Base-by-base conservation (phyloP, 257 asterid species). In the Paulownia fortunei region DNA sequence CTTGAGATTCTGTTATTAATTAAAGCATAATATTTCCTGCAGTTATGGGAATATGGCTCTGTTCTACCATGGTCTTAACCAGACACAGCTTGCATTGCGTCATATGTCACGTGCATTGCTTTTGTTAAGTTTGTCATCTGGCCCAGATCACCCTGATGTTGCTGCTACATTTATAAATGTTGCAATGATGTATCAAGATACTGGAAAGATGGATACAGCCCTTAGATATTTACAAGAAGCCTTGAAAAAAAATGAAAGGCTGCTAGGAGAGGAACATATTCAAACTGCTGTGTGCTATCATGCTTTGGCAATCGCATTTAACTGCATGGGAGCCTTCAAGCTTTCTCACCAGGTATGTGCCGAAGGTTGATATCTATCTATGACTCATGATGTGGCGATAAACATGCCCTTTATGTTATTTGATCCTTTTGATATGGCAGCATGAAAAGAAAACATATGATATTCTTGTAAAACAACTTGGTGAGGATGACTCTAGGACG, bases 251-350 rank as follows among this genome's bases (percentile, higher is more conserved):
- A 96, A 93, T 44, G 91, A 92, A 81, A 87, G 93, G 68, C 88
- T 96, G 73, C 81, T 96, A 15, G 99, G 99, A 73, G 89, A 88
- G 86, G 98, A 92, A 72, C 98, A 96, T 70, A 93, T 93, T 84
- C 99, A 93, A 84, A 96, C 99, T 70, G 99, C 99, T 30, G 97
- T 92, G n/a, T 93, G 98, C 85, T 92, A 93, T 87, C 99, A 96
- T 87, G 98, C 99, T 70, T 67, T 96, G 80, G 97, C 99, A 30
- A 93, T 96, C 72, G 97, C 97, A 16, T 93, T 88, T 64, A 93
- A 96, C 80, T 92, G 91, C 64, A 93, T 96, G 95, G 97, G 97
- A 55, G 94, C 92, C 46, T 93, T 83, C 89, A 96, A 92, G 89
- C 97, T 96, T 41, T 92, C 99, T 56, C 88, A 89, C 86, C 97